phyloP scores from a whole-genome alignment of 1,284 basidiomycete species.

The Trametes sp. region DNA sequence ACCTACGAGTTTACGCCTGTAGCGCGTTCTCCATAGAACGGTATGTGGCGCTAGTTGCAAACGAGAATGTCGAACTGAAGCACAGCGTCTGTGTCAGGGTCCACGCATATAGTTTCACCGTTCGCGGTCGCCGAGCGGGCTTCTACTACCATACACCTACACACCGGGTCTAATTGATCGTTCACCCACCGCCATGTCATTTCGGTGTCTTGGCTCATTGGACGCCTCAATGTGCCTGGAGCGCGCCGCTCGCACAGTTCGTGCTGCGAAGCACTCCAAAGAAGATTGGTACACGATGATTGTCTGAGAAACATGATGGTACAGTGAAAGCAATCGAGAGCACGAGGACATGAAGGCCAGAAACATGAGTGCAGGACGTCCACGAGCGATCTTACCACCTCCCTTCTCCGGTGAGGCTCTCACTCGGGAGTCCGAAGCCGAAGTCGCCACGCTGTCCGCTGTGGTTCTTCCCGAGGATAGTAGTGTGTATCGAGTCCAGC shows the following conservation, averaged over 20 bases:
- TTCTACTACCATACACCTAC: constrained; percentile 13
- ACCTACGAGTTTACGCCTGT: constrained; percentile 80
- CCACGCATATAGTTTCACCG: not conserved
- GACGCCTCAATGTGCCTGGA: not conserved
- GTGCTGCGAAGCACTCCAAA: not conserved
- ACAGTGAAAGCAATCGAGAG: constrained; percentile 27
- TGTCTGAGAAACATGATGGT: constrained; percentile 14
- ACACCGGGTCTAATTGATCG: constrained; percentile 16
- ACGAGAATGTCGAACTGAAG: constrained; percentile 5
- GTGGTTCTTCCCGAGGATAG: constrained; percentile 78
- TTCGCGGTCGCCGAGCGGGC: constrained; percentile 14
- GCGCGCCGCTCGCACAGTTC: not conserved
- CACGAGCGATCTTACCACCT: constrained; percentile 22
- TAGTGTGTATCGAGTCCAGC: constrained; percentile 73
- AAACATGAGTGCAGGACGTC: constrained; percentile 13
- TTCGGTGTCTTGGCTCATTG: constrained; percentile 2
- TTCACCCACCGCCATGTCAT: constrained; percentile 9
- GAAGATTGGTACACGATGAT: constrained; percentile 13
- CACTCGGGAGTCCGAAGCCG: constrained; percentile 27
- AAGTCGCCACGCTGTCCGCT: constrained; percentile 41
- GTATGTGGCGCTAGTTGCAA: constrained; percentile 14
- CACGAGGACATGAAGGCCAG: constrained; percentile 16
- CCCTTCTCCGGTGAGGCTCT: constrained; percentile 25
- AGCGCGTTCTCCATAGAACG: constrained; percentile 44
- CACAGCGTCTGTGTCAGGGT: not conserved